Base-by-base conservation (phyloP, 2,329 filamentous ascomycete genomes). In the Stagonosporopsis cucurbitacearum region DNA sequence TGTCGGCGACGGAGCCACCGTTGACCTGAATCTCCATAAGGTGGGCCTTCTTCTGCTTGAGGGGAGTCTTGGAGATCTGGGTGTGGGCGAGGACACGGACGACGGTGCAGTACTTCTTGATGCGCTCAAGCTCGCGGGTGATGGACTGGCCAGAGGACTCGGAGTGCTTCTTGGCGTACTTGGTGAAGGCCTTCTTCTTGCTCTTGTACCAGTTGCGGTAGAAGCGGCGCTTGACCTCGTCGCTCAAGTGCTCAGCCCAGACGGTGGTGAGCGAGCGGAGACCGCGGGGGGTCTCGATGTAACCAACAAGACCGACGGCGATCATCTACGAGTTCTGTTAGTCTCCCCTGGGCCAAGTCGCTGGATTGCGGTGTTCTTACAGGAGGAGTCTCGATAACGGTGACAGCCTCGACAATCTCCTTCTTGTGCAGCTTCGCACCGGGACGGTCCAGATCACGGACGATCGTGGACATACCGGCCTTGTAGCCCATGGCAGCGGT, bases 131-230 rank as follows among this genome's bases (percentile, higher is more conserved):
- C 84, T 99, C 95, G 79, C 91, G 91, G 81, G 90, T 92, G 85
- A 98, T 90, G 77, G 91, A 92, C 73, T 91, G 84, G 76, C 92
- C 93, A 82, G 82, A 90, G 85, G 83, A 89, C 86, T 98, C 94
- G 67, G 94, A 92, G 89, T 98, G 92, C 89, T 96, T 94, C 92
- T 98, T 99, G 86, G 95, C 92, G 85, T 99, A 99, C 87, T 96
- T 97, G 87, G 95, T 99, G 87, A 99, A 99, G 64, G 95, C 95
- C 94, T 99, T 99, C 92, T 97, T 98, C 93, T 99, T 99, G 88
- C 88, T 92, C 90, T 96, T 96, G 91, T 99, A 99, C 95, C 95
- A 99, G 90, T 99, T 99, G 92, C 98, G 98, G 91, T 99, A 99
- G 92, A 99, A 99, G 80, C 95, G 91, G 78, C 95, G 91, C 90